These are phyloP conservation scores for Apiotrichum sp. DNA, from an alignment of 1,284 basidiomycete genomes.

Conservation along the genomic window DNA sequence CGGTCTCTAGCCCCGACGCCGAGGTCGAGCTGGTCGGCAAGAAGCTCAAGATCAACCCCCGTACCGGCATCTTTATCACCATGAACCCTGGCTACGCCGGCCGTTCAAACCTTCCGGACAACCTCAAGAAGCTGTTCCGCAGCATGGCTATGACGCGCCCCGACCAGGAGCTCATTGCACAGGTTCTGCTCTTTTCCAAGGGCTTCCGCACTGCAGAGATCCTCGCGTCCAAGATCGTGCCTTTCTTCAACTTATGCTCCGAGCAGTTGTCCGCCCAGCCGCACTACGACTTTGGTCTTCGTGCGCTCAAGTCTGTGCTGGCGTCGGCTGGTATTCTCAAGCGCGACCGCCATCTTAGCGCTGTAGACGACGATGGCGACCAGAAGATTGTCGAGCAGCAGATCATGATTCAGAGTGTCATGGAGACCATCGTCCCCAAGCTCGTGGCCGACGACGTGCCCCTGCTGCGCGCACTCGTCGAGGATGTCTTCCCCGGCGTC, in stretches of 20 bases:
- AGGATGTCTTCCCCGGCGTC: slow-evolving; percentile 96
- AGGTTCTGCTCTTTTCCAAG: slow-evolving; percentile 99
- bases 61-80: slow-evolving; percentile 96
- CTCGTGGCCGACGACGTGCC: slow-evolving; percentile 96
- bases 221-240: slow-evolving; percentile 94
- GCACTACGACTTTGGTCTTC: slow-evolving; percentile 98
- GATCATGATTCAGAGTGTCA: slow-evolving; percentile 98
- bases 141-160: slow-evolving; percentile 99
- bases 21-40: slow-evolving; percentile 98
- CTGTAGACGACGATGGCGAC: slow-evolving; percentile 36
- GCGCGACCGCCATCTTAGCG: slow-evolving; percentile 65
- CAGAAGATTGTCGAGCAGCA: slow-evolving; percentile 82
- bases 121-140: slow-evolving; percentile 59
- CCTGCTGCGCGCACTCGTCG: slow-evolving; percentile 83
- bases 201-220: slow-evolving; percentile 96
- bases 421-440: slow-evolving; percentile 97
- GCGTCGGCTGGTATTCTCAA: slow-evolving; percentile 97
- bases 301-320: slow-evolving; percentile 93
- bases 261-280: slow-evolving; percentile 96
- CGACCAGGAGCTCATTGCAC: slow-evolving; percentile 95
- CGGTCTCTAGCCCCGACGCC: slow-evolving; percentile 71
- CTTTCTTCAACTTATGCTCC: slow-evolving; percentile 97
- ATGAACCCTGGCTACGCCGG: slow-evolving; percentile 97
- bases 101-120: slow-evolving; percentile 92
- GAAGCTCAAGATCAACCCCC: slow-evolving; percentile 82